Evolutionary conservation across 257 asterid species (phyloP).

Genomic region (Jasminum sambac): DNA sequence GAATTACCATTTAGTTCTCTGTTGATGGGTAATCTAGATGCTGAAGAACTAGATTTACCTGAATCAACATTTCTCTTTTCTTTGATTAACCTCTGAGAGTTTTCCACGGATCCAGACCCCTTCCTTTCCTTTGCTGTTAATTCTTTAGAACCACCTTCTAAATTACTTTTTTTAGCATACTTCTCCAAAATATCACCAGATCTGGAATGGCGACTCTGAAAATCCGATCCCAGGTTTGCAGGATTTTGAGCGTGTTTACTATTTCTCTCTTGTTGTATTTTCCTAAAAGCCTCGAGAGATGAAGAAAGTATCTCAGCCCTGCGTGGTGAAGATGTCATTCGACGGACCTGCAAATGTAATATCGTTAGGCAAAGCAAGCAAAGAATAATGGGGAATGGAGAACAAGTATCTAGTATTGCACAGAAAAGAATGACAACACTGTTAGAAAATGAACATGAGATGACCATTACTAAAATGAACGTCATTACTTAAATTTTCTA

Average conservation of each 20-base stretch:
- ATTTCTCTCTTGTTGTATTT: constrained; percentile 82
- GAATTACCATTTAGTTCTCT: constrained; percentile 42
- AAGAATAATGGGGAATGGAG: constrained; percentile 9
- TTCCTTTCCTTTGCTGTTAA: constrained; percentile 34
- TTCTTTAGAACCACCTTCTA: constrained; percentile 41
- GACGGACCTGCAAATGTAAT: constrained; percentile 70
- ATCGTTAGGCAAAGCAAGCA: constrained; percentile 20
- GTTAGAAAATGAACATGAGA: constrained; percentile 9
- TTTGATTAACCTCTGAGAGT: constrained; percentile 43
- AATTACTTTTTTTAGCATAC: constrained; percentile 33
- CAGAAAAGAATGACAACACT: constrained; percentile 17
- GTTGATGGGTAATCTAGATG: constrained; percentile 47
- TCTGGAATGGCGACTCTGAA: constrained; percentile 39
- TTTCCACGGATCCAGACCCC: constrained; percentile 44
- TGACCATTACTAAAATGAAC: constrained; percentile 8
- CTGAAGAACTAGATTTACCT: constrained; percentile 44
- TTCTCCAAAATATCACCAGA: constrained; percentile 38
- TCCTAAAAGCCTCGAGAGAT: constrained; percentile 95
- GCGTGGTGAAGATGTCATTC: constrained; percentile 98
- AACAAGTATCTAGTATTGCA: not conserved
- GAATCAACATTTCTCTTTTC: constrained; percentile 53
- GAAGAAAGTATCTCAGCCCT: constrained; percentile 97
- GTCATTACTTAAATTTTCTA: constrained; percentile 10
- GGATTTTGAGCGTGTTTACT: constrained; percentile 43
- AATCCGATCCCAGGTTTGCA: constrained; percentile 39